Conservation (phyloP, 2,329 filamentous ascomycete species). For the Diaporthe helianthi region DNA sequence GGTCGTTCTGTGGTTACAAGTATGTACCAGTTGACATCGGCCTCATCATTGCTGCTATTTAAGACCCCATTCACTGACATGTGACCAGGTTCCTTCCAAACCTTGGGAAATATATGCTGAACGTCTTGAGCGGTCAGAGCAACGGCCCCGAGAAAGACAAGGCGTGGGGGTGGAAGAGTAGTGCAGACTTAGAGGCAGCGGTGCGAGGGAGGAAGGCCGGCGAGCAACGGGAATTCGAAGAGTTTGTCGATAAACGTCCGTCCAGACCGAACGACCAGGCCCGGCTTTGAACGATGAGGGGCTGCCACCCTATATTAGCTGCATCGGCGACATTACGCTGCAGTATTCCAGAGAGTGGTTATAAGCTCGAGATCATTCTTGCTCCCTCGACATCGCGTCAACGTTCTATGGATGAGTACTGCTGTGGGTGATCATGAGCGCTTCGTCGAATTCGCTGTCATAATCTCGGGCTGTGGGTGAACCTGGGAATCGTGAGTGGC, state of each 20-base stretch:
- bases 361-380: background rate
- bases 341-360: background rate
- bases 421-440: background rate
- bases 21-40: background rate
- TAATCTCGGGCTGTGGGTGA: background rate
- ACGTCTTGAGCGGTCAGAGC: conserved; percentile 10
- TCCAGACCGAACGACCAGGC: background rate
- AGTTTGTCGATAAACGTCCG: background rate
- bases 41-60: background rate
- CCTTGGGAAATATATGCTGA: conserved; percentile 16
- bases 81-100: background rate
- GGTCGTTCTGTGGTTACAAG: conserved; percentile 28
- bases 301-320: background rate
- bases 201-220: background rate
- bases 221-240: conserved; percentile 2
- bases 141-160: conserved; percentile 24
- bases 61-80: background rate
- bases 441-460: background rate
- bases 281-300: background rate
- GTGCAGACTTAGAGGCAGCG: background rate
- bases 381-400: background rate
- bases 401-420: background rate
- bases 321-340: no score
- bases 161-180: conserved; percentile 22
- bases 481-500: no score